Conservation (phyloP, 2,329 filamentous ascomycete species). For the Ascomycota sp. region DNA sequence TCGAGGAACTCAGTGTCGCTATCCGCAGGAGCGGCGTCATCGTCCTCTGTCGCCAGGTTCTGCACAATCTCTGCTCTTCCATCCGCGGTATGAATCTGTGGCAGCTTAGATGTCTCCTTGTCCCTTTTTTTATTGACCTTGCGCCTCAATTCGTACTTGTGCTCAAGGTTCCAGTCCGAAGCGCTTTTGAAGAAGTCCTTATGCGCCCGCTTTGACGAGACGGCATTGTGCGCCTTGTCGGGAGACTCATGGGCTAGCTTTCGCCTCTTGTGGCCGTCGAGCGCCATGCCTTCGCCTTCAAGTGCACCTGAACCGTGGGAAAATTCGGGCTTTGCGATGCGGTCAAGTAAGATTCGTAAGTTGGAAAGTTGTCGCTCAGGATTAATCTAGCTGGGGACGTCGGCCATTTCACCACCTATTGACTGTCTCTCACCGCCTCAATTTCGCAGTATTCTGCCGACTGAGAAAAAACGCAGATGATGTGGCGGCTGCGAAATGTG, state of each 20-base stretch:
- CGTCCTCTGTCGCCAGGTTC: conserved; percentile 34
- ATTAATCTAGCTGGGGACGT: too few species aligned
- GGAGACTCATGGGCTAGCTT: conserved; percentile 33
- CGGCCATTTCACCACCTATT: too few species aligned
- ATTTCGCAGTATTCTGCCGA: too few species aligned
- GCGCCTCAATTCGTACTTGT: conserved; percentile 68
- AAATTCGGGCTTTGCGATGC: too few species aligned
- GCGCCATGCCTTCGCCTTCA: too few species aligned
- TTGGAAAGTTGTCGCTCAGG: too few species aligned
- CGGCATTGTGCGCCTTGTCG: conserved; percentile 17
- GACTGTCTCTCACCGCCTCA: too few species aligned
- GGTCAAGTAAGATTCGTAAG: too few species aligned
- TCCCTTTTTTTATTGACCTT: conserved; percentile 60
- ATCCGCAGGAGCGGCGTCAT: conserved; percentile 35
- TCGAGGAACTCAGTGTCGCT: conserved; percentile 46
- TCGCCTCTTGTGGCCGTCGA: conserved; percentile 32
- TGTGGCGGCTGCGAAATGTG: too few species aligned
- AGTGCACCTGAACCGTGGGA: too few species aligned
- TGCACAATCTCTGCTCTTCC: conserved; percentile 46
- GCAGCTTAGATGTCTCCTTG: conserved; percentile 53
- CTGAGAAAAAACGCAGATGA: too few species aligned
- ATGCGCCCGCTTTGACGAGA: conserved; percentile 21
- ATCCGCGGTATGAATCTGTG: conserved; percentile 60
- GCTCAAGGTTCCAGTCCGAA: conserved; percentile 74
- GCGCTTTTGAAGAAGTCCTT: conserved; percentile 54